Evolutionary conservation across 768 basidiomycete species (phyloP), one percentile per base, ranked within the genome.

Genomic region (Pisolithus tinctorius): DNA sequence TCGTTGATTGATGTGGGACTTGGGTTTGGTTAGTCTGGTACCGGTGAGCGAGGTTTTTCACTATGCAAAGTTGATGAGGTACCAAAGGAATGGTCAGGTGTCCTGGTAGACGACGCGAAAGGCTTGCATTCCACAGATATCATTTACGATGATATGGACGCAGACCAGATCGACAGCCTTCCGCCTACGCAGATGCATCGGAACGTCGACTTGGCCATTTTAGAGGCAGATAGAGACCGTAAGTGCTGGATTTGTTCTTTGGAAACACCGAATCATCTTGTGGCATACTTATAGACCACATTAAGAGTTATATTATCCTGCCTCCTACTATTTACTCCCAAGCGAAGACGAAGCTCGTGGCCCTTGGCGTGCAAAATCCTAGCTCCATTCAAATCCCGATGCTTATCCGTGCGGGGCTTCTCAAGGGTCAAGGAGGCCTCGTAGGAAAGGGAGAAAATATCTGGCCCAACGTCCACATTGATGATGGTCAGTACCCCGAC

Each of bases 221-320:
- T 78, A 16, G 62, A 65, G 0, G 82, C 78, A 2, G 80, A 81
- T 53, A 70, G 69, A 37, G 63, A 76, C 63, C 78, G 78, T 76
- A 53, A 45, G 58, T 54, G 8, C 16, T 8, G 20, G 7, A 4
- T 40, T n/a, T 26, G 3, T 25, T 6, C 17, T 13, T 10, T n/a
- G 6, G 16, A 13, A 34, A 13, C 13, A 14, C 13, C 13, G 7
- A 31, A 27, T 29, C 9, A n/a, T 38, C 7, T 17, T 9, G 4
- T 30, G 4, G 27, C 14, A 6, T 25, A 14, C 11, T 38, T 6
- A 16, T 54, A 77, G 78, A 78, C 4, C 77, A 76, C 52, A 64
- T 74, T 20, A 74, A 68, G 56, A 69, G 67, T 1, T 75, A 79
- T 60, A 75, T 82, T 14, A 63, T 81, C 29, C 60, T 76, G 7